Base-by-base conservation (phyloP, 768 basidiomycete species). In the Erythrobasidium yunnanense region DNA sequence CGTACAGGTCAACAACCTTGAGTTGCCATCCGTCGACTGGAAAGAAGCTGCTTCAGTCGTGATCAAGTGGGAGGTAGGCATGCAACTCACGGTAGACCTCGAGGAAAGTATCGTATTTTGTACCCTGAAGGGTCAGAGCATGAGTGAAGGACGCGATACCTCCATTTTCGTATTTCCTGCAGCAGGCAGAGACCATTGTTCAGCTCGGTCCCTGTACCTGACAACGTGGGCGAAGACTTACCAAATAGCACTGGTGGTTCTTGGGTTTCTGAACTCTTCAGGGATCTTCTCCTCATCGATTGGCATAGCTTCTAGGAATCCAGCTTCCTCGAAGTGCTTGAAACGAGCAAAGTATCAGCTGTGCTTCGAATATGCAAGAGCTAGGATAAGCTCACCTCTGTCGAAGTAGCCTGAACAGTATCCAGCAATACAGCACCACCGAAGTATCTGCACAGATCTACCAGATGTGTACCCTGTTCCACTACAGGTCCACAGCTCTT, bases 101-200 rank as follows among this genome's bases (percentile, higher is more conserved):
- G 72, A 6, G 76, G 74, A 69, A 70, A 67, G 57, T 71, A 29
- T 55, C 65, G 68, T 73, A 73, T 55, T 70, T 77, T 74, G 70
- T 74, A 15, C 91, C 93, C 75, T 99, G 93, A 42, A 99, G 84
- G 23, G 88, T 87, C 62, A 87, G 87, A 46, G 88, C 81, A 73
- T 99, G 93, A 2, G 83, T 88, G 77, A 99, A 86, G 66, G 83
- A 86, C 23, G 95, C 93, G 32, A 96, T 87, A 34, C 91, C 93
- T 13, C 93, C 93, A 65, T 83, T 89, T 68, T 87, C 85, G 75
- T 97, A 99, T 80, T 99, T 99, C 69, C 68, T 69, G 66, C 22
- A 51, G 46, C 15, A 15, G 15, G 15, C 15, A 45, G 42, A 15
- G 22, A 45, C 22, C 22, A 15, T 20, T 15, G 42, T 45, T 15